Evolutionary conservation across 257 asterid genomes (phyloP).

Genomic region (Eucommia ulmoides): DNA sequence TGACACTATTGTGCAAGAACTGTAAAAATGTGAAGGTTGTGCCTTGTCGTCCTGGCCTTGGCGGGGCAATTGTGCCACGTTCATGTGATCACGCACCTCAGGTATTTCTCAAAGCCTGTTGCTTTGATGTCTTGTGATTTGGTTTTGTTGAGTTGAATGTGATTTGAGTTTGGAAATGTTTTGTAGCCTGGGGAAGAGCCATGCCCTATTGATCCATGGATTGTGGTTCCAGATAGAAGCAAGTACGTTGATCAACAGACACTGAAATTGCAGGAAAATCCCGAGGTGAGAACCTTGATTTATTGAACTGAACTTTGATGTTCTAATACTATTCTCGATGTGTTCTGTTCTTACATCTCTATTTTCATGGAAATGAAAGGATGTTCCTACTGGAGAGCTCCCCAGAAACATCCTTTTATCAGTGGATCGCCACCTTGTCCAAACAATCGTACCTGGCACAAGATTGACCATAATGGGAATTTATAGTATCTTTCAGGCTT

Average conservation of each 20-base stretch:
- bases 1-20: slow-evolving; percentile 77
- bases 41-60: slow-evolving; percentile 97
- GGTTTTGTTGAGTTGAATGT: not conserved
- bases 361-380: slow-evolving; percentile 34
- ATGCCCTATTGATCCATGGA: slow-evolving; percentile 90
- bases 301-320: not conserved
- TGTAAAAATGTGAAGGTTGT: slow-evolving; percentile 82
- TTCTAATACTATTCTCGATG: not conserved
- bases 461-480: slow-evolving; percentile 95
- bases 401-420: slow-evolving; percentile 96
- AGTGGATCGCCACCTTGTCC: slow-evolving; percentile 93
- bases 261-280: slow-evolving; percentile 85
- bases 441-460: slow-evolving; percentile 97
- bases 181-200: slow-evolving; percentile 74
- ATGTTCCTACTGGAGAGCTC: slow-evolving; percentile 97
- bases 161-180: not conserved
- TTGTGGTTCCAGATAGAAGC: slow-evolving; percentile 87
- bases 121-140: slow-evolving; percentile 3
- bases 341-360: too few species aligned
- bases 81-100: slow-evolving; percentile 87
- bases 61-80: slow-evolving; percentile 94
- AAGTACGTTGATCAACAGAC: slow-evolving; percentile 95
- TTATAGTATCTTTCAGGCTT: slow-evolving; percentile 87
- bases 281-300: slow-evolving; percentile 61
- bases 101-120: slow-evolving; percentile 26